Evolutionary conservation across 768 basidiomycete species (phyloP).

Genomic region (Pholiota molesta): DNA sequence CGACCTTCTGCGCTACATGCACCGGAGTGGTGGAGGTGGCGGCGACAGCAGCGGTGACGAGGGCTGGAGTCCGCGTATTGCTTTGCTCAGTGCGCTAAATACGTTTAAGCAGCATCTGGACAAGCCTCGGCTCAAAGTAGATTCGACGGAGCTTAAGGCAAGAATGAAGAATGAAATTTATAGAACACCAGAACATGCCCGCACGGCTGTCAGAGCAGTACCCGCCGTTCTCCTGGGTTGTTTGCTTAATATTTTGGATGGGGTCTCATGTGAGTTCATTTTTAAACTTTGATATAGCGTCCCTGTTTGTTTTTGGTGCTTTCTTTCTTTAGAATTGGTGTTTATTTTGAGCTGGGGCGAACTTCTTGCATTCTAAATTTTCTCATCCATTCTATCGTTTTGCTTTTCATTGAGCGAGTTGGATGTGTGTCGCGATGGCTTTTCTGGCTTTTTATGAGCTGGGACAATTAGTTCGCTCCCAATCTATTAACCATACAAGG

Average conservation of each 20-base stretch:
- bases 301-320: not conserved
- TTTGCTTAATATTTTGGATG: conserved; percentile 90
- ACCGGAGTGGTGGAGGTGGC: not conserved
- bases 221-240: conserved; percentile 87
- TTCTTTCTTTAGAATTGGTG: conserved; percentile 2
- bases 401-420: not conserved
- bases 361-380: conserved; percentile 1
- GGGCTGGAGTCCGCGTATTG: conserved; percentile 16
- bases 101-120: not conserved
- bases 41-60: conserved; percentile 14
- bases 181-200: conserved; percentile 24
- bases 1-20: not conserved
- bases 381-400: not conserved
- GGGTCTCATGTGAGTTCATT: conserved; percentile 76
- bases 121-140: conserved; percentile 9
- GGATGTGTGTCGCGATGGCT: not conserved
- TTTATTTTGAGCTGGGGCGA: conserved; percentile 1
- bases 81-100: conserved; percentile 5
- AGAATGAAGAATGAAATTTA: conserved; percentile 10
- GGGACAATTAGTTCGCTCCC: too few relatives aligned
- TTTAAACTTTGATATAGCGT: not conserved
- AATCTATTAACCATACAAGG: conserved; percentile 16
- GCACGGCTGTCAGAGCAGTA: conserved; percentile 48
- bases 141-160: conserved; percentile 9
- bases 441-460: too few relatives aligned